These are phyloP conservation scores for Dryadomyces quercivorus DNA, from an alignment of 2,329 filamentous ascomycete genomes.

Conservation along the genomic window DNA sequence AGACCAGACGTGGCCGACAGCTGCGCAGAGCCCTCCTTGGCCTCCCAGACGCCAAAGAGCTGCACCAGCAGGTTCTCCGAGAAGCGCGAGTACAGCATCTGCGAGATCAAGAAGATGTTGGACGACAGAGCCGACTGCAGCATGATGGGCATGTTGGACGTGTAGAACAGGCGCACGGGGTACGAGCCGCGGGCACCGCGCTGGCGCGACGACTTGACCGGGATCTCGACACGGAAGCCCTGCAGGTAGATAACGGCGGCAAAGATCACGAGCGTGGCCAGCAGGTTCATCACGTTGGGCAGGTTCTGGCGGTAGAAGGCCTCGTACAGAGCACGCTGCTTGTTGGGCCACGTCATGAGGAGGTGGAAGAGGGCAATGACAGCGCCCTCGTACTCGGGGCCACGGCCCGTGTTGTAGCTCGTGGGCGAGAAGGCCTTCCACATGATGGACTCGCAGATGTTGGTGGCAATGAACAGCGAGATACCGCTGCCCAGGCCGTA, in stretches of 20 bases:
- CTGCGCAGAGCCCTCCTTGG: constrained; percentile 89
- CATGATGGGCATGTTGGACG: constrained; percentile 99
- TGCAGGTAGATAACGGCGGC: constrained; percentile 97
- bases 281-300: constrained; percentile 97
- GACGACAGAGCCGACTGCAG: constrained; percentile 95
- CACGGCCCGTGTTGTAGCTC: constrained; percentile 98
- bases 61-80: constrained; percentile 97
- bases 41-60: constrained; percentile 97
- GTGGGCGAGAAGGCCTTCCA: constrained; percentile 99
- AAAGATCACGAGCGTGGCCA: constrained; percentile 88
- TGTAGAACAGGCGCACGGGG: constrained; percentile 98
- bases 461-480: constrained; percentile 98
- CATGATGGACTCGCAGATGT: constrained; percentile 99
- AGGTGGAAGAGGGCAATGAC: constrained; percentile 97
- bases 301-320: constrained; percentile 99
- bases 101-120: constrained; percentile 97
- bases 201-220: constrained; percentile 98
- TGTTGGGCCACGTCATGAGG: constrained; percentile 96
- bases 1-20: constrained; percentile 87
- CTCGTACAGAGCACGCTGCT: constrained; percentile 95
- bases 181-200: constrained; percentile 97
- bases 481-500: constrained; percentile 98
- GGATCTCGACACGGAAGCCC: constrained; percentile 99
- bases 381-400: constrained; percentile 96
- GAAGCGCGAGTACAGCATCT: constrained; percentile 99